phyloP scores from a whole-genome alignment of 768 basidiomycete genomes.

The Exidia glandulosa region DNA sequence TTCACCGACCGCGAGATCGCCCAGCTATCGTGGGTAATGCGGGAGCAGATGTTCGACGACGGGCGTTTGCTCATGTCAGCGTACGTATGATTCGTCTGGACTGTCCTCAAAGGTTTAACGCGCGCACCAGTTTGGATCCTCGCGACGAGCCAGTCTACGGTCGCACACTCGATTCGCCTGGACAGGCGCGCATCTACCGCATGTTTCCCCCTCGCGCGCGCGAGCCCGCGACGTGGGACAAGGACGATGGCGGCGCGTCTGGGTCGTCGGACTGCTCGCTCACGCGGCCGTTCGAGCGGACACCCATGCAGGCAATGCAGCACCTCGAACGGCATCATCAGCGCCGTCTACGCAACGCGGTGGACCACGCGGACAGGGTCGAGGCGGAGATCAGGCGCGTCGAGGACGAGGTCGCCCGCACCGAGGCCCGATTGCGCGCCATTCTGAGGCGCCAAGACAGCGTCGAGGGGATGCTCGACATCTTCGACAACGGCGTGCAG shows the following conservation, averaged over 20 bases:
- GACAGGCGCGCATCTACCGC: not conserved
- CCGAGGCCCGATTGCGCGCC: too few relatives aligned
- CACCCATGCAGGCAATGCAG: not conserved
- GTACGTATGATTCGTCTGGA: not conserved
- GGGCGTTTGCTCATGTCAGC: not conserved
- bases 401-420: not conserved
- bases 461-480: too few relatives aligned
- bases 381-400: not conserved
- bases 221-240: not conserved
- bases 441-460: too few relatives aligned
- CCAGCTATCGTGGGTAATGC: not conserved
- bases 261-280: not conserved
- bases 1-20: not conserved
- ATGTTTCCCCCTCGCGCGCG: not conserved
- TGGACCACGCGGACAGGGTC: not conserved
- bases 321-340: not conserved
- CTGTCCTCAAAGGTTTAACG: not conserved
- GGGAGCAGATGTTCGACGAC: not conserved
- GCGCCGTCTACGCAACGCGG: not conserved
- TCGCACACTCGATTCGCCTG: not conserved
- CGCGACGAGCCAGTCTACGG: not conserved
- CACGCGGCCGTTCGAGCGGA: not conserved
- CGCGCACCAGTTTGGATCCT: not conserved
- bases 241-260: not conserved
- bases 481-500: too few relatives aligned